Evolutionary conservation across 2,329 filamentous ascomycete species (phyloP), one percentile per base, ranked within the genome.

Genomic region (Clonostachys chloroleuca): DNA sequence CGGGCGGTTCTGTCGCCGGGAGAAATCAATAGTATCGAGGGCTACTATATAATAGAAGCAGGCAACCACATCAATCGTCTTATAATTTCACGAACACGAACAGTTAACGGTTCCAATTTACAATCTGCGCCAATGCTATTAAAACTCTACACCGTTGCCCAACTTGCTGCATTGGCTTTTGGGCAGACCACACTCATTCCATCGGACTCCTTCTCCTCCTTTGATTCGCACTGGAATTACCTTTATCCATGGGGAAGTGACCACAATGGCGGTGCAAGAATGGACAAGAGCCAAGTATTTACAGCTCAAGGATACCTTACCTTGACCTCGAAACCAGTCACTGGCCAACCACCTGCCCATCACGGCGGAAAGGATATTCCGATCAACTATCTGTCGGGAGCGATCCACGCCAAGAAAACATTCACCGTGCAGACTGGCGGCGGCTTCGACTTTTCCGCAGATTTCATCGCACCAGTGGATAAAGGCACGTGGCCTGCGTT

Each of bases 401-500:
- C 69, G 5, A 59, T 73, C 45, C 54, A 61, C 49, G 68, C 69
- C 34, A 64, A 64, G 48, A 60, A 69, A 49, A 61, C 67, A 47
- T 69, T 73, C 52, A 68, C 56, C 42, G 66, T 72, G 30, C 49
- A 58, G 17, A 47, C 49, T 2, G 66, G 65, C 34, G 66, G 65
- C 6, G 69, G 69, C 3, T 69, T 67, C 50, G 69, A 73, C 52
- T 71, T 72, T 52, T 51, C 53, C 9, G 69, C 62, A 43, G 66
- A 70, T 51, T 67, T 74, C 52, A 58, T 56, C 45, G 70, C 69
- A 6, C 62, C 68, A 9, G 66, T 66, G 2, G 57, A 58, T 2
- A 59, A 64, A 49, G 70, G 75, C 7, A 79, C 76, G 0, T 81
- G 78, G 79, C 78, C 78, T 0, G 78, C 78, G 0, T 81, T 81